Evolutionary conservation across 208 protist species (phyloP), one percentile per base, ranked within the genome.

Genomic region (Crithidia mellificae): DNA sequence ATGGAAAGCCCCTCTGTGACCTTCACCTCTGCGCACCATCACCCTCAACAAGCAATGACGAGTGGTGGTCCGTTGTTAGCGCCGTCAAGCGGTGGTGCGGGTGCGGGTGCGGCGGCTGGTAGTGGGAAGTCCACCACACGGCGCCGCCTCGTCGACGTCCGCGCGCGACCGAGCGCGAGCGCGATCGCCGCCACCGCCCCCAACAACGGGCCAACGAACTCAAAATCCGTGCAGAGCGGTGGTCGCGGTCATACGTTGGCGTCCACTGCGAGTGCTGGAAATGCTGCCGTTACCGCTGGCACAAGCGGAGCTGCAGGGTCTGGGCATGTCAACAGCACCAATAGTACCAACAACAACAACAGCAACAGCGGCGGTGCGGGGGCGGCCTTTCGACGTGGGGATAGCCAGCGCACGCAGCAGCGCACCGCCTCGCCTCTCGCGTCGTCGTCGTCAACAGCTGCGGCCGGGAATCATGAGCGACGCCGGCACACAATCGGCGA

Each of bases 401-500:
- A 71, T 11, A 49, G 22, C 14, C 6, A 25, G 30, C 39, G 55
- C 12, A 4, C 34, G 25, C 57, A 51, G 5, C 24, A 32, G 57
- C 57, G 27, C n/a, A 22, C 61, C 27, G 32, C 34, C 47, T 53
- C 61, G 38, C 61, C 61, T 2, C 44, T 22, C 4, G 24, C 56
- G 2, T 17, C 27, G 56, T 2, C 14, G 39, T 22, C 43, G 56
- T 38, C 43, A 24, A 36, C 56, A 11, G 6, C 9, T 14, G 25
- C 53, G 14, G 53, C 44, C 0, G 12, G 38, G 25, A 46, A 14
- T 41, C 59, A 66, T n/a, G 44, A 30, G 34, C 61, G 29, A 1
- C 69, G 61, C 6, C 69, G 69, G 0, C 69, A 68, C 61, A 68
- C 53, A 17, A 63, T 74, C 14, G 44, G 69, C 2, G 46, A 52